Percentiles rank a stretch among this genome's conserved stretches.
phyloP scores from a whole-genome alignment of 148 eudicot genomes.

The Vaccinium corymbosum region DNA sequence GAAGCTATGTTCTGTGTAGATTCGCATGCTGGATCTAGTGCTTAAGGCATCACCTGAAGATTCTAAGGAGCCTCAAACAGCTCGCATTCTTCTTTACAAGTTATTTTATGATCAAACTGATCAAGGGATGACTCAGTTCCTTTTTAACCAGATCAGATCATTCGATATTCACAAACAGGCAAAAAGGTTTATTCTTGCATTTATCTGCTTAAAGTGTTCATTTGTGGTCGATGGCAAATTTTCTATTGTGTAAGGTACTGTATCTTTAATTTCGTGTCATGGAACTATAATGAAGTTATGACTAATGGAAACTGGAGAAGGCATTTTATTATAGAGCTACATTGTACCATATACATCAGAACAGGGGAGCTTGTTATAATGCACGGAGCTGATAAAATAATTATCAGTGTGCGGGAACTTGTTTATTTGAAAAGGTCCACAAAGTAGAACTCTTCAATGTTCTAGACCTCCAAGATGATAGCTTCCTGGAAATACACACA shows the following conservation, averaged over 20 bases:
- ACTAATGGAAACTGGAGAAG: neutral
- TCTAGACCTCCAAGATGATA: neutral
- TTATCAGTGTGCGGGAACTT: neutral
- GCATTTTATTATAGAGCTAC: neutral
- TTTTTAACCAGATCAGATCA: constrained; percentile 71
- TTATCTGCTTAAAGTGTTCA: neutral
- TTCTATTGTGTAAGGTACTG: neutral
- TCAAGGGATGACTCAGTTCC: constrained; percentile 90
- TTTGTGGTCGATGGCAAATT: neutral
- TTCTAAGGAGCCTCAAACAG: constrained; percentile 79
- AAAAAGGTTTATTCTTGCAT: constrained; percentile 53
- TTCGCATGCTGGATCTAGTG: constrained; percentile 89
- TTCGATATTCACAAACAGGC: constrained; percentile 89
- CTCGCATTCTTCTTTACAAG: constrained; percentile 85
- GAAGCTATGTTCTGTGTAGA: constrained; percentile 41
- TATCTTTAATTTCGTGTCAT: neutral
- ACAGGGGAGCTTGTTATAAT: neutral
- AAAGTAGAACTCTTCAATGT: neutral
- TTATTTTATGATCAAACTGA: constrained; percentile 98
- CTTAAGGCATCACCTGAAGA: constrained; percentile 80
- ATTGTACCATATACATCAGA: neutral
- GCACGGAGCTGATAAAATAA: neutral
- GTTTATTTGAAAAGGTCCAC: neutral
- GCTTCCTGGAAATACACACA: neutral
- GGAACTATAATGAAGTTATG: neutral